Evolutionary conservation across 192 early-diverging fungal genomes (phyloP).

Genomic region (Coemansia interrupta): DNA sequence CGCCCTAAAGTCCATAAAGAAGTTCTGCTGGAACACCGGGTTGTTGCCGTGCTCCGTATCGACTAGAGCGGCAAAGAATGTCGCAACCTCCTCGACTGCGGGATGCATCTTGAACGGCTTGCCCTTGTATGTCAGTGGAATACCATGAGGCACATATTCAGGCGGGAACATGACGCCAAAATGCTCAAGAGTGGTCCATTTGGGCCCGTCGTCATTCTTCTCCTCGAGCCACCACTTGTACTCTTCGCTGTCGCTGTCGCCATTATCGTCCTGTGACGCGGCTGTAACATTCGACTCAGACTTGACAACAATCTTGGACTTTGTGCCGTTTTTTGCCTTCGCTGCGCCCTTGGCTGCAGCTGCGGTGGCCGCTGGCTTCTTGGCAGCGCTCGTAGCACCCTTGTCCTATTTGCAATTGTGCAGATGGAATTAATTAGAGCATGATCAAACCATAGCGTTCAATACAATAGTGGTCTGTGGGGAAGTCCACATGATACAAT

Average conservation of each 20-base stretch:
- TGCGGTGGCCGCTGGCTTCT: not conserved
- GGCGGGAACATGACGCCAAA: conserved; percentile 89
- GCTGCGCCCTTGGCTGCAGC: not conserved
- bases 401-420: too few species aligned
- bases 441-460: too few species aligned
- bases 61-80: conserved; percentile 85
- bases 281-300: conserved; percentile 26
- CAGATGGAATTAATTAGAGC: too few species aligned
- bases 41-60: conserved; percentile 83
- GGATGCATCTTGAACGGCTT: conserved; percentile 61
- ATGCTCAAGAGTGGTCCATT: conserved; percentile 88
- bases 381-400: not conserved
- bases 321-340: conserved; percentile 14
- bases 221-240: conserved; percentile 71
- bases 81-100: conserved; percentile 90
- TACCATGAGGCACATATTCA: conserved; percentile 80
- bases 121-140: conserved; percentile 87
- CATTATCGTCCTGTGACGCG: conserved; percentile 30
- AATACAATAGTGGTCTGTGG: too few species aligned
- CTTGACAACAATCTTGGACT: conserved; percentile 42
- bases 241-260: conserved; percentile 45
- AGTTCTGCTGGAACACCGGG: conserved; percentile 82
- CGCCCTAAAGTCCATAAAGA: conserved; percentile 82
- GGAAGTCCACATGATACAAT: too few species aligned
- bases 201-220: conserved; percentile 61